phyloP scores from a whole-genome alignment of 768 basidiomycete genomes.

The Auricularia sp. region DNA sequence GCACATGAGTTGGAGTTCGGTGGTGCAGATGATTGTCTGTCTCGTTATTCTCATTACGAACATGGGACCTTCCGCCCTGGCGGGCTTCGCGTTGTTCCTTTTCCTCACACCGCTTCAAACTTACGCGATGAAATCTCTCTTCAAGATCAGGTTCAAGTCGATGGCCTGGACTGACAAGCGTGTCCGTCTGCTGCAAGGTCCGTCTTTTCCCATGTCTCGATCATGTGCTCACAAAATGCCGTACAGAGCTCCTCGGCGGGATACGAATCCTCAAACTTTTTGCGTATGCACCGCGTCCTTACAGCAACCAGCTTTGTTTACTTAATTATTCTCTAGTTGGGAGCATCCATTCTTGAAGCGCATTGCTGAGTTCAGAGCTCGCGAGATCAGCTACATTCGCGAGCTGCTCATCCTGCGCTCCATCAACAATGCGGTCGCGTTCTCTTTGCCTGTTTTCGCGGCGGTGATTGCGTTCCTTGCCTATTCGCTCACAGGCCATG shows the following conservation, averaged over 20 bases:
- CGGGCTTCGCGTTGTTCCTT: constrained; percentile 53
- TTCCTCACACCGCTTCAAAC: constrained; percentile 66
- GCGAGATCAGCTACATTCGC: constrained; percentile 66
- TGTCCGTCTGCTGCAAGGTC: constrained; percentile 70
- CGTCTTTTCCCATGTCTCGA: too few species aligned
- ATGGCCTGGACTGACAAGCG: constrained; percentile 90
- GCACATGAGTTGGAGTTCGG: constrained; percentile 70
- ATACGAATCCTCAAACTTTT: constrained; percentile 93
- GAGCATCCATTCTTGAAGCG: constrained; percentile 59
- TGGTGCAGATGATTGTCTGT: constrained; percentile 70
- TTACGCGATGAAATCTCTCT: constrained; percentile 60
- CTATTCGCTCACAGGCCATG: constrained; percentile 64
- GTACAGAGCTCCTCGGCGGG: constrained; percentile 56
- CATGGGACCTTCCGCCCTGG: constrained; percentile 50
- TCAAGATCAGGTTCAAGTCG: constrained; percentile 54
- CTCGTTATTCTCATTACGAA: constrained; percentile 55
- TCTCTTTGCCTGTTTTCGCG: constrained; percentile 68
- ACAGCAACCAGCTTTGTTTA: neutral
- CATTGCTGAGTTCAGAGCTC: constrained; percentile 55
- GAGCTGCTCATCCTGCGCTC: constrained; percentile 55
- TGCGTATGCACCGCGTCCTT: constrained; percentile 51
- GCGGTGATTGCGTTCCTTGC: constrained; percentile 60
- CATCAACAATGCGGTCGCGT: constrained; percentile 54
- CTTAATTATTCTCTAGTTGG: constrained; percentile 21
- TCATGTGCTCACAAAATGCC: too few species aligned